Percentiles rank a stretch among this genome's conserved stretches.
phyloP scores from a whole-genome alignment of 192 early-diverging fungal genomes.

The Dimargaris cristalligena region DNA sequence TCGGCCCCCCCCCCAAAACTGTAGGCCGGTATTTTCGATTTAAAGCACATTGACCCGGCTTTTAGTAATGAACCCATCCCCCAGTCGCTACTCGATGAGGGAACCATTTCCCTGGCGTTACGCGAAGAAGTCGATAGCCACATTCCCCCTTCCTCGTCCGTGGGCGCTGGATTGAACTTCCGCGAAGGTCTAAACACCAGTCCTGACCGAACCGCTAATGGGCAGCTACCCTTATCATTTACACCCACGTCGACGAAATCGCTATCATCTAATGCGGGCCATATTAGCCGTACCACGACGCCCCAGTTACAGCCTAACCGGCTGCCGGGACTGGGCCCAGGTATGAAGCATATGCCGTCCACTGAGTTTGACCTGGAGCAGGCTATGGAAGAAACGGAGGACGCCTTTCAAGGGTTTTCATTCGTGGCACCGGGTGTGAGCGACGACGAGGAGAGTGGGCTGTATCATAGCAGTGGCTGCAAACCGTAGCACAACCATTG shows the following conservation, averaged over 20 bases:
- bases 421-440: conserved; percentile 23
- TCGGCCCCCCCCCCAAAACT: no score
- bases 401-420: conserved; percentile 25
- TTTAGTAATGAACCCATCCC: conserved; percentile 31
- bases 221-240: no score
- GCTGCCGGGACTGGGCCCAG: no score
- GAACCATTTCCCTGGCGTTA: conserved; percentile 21
- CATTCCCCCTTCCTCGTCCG: no score
- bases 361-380: neutral
- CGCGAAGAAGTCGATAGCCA: neutral
- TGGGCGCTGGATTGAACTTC: no score
- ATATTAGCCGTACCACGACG: neutral
- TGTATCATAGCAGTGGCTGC: no score
- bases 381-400: conserved; percentile 15
- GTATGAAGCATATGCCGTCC: no score
- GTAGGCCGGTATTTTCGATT: conserved; percentile 25
- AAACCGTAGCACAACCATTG: no score
- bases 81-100: conserved; percentile 21
- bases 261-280: neutral
- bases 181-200: no score
- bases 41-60: conserved; percentile 30
- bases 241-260: no score
- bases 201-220: no score
- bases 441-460: no score
- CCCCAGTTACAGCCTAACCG: neutral